Conservation (phyloP, 805 yeast genomes). For the Pichia nakasei region DNA sequence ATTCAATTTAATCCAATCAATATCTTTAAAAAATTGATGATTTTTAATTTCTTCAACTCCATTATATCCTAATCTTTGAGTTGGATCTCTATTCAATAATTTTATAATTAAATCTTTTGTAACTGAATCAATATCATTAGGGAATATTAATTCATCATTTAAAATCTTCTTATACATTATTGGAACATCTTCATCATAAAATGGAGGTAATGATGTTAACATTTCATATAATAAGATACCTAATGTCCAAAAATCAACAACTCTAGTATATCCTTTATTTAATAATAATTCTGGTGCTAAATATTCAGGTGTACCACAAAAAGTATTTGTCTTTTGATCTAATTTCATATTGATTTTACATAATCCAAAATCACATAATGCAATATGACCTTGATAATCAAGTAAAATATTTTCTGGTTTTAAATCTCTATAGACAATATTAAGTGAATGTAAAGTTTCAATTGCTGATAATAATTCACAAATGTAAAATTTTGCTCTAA, state of each 20-base stretch:
- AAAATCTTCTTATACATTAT: slow-evolving; percentile 91
- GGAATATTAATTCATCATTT: slow-evolving; percentile 83
- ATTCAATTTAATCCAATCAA: slow-evolving; percentile 80
- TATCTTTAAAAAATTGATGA: slow-evolving; percentile 80
- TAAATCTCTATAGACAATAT: slow-evolving; percentile 90
- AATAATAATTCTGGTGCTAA: slow-evolving; percentile 88
- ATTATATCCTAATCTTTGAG: slow-evolving; percentile 60
- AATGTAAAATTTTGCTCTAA: slow-evolving; percentile 85
- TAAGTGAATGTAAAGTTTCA: slow-evolving; percentile 82
- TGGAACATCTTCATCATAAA: slow-evolving; percentile 88
- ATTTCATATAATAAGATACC: slow-evolving; percentile 91
- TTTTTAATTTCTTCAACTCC: slow-evolving; percentile 80
- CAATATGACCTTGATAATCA: slow-evolving; percentile 96
- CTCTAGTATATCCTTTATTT: slow-evolving; percentile 90
- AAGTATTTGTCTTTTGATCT: slow-evolving; percentile 79
- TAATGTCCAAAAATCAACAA: slow-evolving; percentile 98
- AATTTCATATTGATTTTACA: slow-evolving; percentile 92
- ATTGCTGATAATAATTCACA: slow-evolving; percentile 91
- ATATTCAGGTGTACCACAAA: slow-evolving; percentile 98
- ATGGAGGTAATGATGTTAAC: slow-evolving; percentile 96
- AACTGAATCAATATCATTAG: slow-evolving; percentile 76
- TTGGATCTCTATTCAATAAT: slow-evolving; percentile 78
- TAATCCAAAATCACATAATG: slow-evolving; percentile 93
- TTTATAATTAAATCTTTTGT: slow-evolving; percentile 74
- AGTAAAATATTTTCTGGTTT: slow-evolving; percentile 93